Base-by-base conservation (phyloP, 257 asterid species). In the Gardenia jasminoides region DNA sequence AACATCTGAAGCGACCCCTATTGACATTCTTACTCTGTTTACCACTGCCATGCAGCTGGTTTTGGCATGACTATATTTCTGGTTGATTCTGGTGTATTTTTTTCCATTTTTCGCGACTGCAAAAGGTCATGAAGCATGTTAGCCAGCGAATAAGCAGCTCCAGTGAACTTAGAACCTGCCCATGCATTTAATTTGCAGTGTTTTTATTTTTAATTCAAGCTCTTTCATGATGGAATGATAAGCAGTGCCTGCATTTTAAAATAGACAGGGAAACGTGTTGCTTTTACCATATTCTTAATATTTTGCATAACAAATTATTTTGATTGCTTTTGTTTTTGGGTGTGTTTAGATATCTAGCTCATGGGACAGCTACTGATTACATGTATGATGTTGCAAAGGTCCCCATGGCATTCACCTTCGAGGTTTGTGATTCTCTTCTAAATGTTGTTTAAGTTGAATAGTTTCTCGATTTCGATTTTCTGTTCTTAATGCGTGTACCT, bases 321-420 rank as follows among this genome's bases (percentile, higher is more conserved):
- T 67, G 43, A 73, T 48, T 39, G 61, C 28, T 61, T 79, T 77
- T 39, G 48, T 67, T 74, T 61, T 13, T 33, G 36, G 48, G 43
- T 54, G 43, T 81, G 69, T 71, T 43, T 76, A 96, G 98, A 84
- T 96, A 96, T 90, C 91, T 96, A 41, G 99, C 99, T 59, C 99
- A 93, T 68, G 99, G 99, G 76, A 96, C 99, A 28, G 97, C 99
- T 30, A 96, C 99, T 26, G 99, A 96, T 81, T 96, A 87, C 82
- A 96, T 96, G 97, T 96, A 88, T 67, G 99, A 96, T 74, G 84
- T 96, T 72, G 96, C 94, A 73, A 88, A 95, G 89, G 97, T 96
- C 70, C 98, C 99, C 56, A 92, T 96, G 98, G 94, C 98, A 73
- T 96, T 91, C 87, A 96, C 99, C 66, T 96, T 96, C 19, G 99